These are phyloP conservation scores for Xylaria palmicola DNA, from an alignment of 495 filamentous ascomycete genomes.

Conservation along the genomic window DNA sequence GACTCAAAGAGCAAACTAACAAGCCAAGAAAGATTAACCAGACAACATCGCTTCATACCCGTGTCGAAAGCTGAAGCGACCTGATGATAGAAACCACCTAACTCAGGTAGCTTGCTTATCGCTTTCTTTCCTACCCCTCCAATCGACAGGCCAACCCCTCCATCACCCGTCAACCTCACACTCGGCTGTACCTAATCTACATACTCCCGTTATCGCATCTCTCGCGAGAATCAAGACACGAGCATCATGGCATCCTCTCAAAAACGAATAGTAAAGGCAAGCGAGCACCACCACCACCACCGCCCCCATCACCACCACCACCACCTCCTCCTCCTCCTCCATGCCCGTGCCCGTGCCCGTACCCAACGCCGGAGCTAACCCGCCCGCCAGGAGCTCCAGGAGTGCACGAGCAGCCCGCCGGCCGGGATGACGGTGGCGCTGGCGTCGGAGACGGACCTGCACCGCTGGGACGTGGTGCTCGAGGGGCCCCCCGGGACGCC, in stretches of 20 bases:
- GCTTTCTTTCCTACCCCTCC: background rate
- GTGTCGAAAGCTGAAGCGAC: background rate
- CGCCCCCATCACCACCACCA: background rate
- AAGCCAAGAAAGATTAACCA: too few relatives aligned
- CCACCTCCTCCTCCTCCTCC: background rate
- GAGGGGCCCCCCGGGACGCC: conserved; percentile 68
- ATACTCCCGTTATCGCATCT: background rate
- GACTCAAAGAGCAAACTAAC: too few relatives aligned
- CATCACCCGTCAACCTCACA: background rate
- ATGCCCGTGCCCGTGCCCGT: background rate
- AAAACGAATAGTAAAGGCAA: conserved; percentile 42
- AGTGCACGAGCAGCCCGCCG: conserved; percentile 64
- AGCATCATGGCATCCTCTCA: conserved; percentile 32
- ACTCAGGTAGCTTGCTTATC: too few relatives aligned
- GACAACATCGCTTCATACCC: too few relatives aligned
- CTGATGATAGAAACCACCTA: too few relatives aligned
- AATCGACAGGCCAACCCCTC: background rate
- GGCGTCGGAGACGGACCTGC: conserved; percentile 69
- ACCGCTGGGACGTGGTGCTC: conserved; percentile 80
- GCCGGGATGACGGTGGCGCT: conserved; percentile 64
- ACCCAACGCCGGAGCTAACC: too few relatives aligned
- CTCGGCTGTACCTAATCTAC: background rate
- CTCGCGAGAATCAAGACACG: background rate
- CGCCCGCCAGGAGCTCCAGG: conserved; percentile 65
- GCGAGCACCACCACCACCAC: background rate